Evolutionary conservation across 1,139 yeast genomes (phyloP).

Genomic region (Debaryomyces fabryi): DNA sequence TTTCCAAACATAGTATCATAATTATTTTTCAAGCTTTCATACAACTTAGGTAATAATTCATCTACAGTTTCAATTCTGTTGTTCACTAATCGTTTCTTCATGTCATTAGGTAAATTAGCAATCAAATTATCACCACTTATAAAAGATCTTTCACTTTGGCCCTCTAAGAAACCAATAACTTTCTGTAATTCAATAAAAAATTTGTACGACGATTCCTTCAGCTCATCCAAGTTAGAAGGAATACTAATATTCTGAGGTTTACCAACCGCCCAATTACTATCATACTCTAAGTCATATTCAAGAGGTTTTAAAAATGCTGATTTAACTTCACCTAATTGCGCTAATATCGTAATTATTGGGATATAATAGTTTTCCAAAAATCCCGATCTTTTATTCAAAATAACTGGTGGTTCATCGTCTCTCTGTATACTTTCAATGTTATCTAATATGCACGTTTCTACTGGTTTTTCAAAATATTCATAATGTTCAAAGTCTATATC

Average conservation of each 20-base stretch:
- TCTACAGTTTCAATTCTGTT: constrained; percentile 32
- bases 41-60: constrained; percentile 33
- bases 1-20: constrained; percentile 17
- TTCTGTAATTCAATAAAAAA: constrained; percentile 27
- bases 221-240: constrained; percentile 12
- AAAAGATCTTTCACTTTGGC: constrained; percentile 25
- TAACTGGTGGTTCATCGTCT: constrained; percentile 19
- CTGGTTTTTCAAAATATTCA: constrained; percentile 1
- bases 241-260: constrained; percentile 11
- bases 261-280: constrained; percentile 19
- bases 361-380: constrained; percentile 29
- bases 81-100: constrained; percentile 21
- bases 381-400: constrained; percentile 17
- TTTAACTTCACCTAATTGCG: constrained; percentile 28
- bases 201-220: constrained; percentile 10
- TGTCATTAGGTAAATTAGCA: constrained; percentile 25
- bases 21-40: constrained; percentile 19
- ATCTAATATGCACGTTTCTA: constrained; percentile 5
- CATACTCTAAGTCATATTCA: constrained; percentile 20
- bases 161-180: constrained; percentile 23
- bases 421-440: constrained; percentile 1
- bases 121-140: constrained; percentile 24
- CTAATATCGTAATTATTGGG: constrained; percentile 28
- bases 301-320: constrained; percentile 13
- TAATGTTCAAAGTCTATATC: constrained; percentile 4